Conservation (phyloP, 257 asterid genomes). For the Penstemon newberryi region DNA sequence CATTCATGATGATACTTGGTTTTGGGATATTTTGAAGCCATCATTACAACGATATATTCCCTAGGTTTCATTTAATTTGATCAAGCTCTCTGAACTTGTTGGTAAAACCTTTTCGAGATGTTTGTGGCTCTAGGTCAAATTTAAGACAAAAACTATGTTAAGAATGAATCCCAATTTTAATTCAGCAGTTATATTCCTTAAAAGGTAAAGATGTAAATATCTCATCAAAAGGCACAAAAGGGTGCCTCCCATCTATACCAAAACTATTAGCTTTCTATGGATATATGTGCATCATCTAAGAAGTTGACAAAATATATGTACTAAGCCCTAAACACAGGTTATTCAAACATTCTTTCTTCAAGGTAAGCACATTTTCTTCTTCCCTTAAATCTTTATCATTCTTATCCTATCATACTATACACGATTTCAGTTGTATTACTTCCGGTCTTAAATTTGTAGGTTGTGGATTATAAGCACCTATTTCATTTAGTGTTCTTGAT, state of each 20-base stretch:
- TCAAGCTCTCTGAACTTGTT: not conserved
- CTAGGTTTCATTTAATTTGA: not conserved
- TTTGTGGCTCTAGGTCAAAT: slow-evolving; percentile 1
- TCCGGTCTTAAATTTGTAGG: not conserved
- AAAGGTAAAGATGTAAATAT: no score
- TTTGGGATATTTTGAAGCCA: not conserved
- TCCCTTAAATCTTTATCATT: no score
- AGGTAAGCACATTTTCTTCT: no score
- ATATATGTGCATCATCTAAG: no score
- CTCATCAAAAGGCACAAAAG: no score
- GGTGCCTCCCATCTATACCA: no score
- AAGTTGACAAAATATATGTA: no score
- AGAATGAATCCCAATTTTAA: slow-evolving; percentile 1
- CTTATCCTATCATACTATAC: not conserved
- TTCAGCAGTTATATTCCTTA: no score
- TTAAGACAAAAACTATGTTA: not conserved
- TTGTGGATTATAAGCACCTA: slow-evolving; percentile 1
- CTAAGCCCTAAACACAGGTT: no score
- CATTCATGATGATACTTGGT: not conserved
- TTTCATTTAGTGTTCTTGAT: slow-evolving; percentile 4
- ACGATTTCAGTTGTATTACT: not conserved
- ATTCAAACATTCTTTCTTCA: no score
- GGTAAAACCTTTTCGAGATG: not conserved
- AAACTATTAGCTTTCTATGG: no score
- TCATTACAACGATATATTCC: slow-evolving; percentile 1